phyloP scores from a whole-genome alignment of 306 rosid genomes.

The Cucurbita maxima region DNA sequence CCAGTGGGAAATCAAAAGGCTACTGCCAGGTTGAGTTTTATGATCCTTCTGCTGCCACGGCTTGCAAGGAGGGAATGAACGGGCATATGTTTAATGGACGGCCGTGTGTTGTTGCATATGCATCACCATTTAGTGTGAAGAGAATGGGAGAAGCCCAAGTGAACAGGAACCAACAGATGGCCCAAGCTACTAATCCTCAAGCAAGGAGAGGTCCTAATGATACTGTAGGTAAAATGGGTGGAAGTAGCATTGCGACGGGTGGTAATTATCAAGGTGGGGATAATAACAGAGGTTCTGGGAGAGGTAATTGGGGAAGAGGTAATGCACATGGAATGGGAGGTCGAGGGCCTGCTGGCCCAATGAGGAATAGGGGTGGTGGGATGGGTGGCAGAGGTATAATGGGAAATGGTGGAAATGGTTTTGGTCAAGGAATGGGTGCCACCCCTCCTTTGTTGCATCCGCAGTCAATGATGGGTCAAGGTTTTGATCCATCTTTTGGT shows the following conservation, averaged over 20 bases:
- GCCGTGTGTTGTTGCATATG: constrained; percentile 76
- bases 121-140: constrained; percentile 74
- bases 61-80: constrained; percentile 89
- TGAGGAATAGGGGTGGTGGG: constrained; percentile 76
- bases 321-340: constrained; percentile 66
- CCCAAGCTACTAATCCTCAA: constrained; percentile 31
- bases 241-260: constrained; percentile 54
- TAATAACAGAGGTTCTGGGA: constrained; percentile 59
- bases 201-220: constrained; percentile 66
- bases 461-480: constrained; percentile 85
- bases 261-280: constrained; percentile 93
- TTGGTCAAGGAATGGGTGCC: constrained; percentile 81
- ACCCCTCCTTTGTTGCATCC: constrained; percentile 75
- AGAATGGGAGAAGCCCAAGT: constrained; percentile 94
- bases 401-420: constrained; percentile 85
- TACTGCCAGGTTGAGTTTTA: constrained; percentile 92
- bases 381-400: constrained; percentile 83
- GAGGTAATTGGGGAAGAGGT: constrained; percentile 93
- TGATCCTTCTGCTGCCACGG: constrained; percentile 48
- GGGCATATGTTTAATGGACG: constrained; percentile 77
- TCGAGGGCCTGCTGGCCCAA: constrained; percentile 68
- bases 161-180: constrained; percentile 53
- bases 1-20: constrained; percentile 94
- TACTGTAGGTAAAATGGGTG: constrained; percentile 41
- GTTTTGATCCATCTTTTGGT: constrained; percentile 91